Conservation (phyloP, 202 grass and related monocot species). For the Zizania palustris region DNA sequence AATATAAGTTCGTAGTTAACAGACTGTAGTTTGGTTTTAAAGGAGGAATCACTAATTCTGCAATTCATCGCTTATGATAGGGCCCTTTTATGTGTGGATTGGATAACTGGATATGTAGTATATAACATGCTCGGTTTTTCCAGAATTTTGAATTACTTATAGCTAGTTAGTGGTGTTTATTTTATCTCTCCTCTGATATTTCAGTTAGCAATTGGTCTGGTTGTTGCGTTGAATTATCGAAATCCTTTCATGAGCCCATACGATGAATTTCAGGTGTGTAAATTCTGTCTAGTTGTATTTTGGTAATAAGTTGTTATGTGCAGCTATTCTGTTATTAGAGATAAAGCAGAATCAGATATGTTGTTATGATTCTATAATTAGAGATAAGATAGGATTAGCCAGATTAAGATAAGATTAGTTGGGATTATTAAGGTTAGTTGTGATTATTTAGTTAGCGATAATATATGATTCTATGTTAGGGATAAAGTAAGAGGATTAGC, state of each 20-base stretch:
- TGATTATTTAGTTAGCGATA: no score
- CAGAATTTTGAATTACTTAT: conserved; percentile 2
- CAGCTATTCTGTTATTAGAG: no score
- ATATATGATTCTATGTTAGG: no score
- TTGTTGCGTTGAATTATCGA: conserved; percentile 86
- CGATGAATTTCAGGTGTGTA: conserved; percentile 86
- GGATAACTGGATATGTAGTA: neutral
- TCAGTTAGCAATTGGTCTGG: conserved; percentile 90
- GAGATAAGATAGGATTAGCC: no score
- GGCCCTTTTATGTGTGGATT: neutral
- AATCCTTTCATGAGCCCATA: conserved; percentile 93
- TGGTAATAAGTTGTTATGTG: no score
- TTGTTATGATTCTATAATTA: no score
- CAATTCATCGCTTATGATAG: conserved; percentile 13
- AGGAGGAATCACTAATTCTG: neutral
- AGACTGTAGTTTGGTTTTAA: neutral
- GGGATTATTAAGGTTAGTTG: no score
- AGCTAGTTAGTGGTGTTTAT: conserved; percentile 29
- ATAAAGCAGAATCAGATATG: no score
- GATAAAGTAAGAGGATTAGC: no score
- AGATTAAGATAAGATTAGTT: no score
- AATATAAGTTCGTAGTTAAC: conserved; percentile 4
- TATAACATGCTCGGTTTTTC: conserved; percentile 17
- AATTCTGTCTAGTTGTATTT: conserved; percentile 18
- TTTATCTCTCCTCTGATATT: conserved; percentile 40